These are phyloP conservation scores for Euphorbia tirucalli DNA, from an alignment of 345 rosid species.

Conservation along the genomic window DNA sequence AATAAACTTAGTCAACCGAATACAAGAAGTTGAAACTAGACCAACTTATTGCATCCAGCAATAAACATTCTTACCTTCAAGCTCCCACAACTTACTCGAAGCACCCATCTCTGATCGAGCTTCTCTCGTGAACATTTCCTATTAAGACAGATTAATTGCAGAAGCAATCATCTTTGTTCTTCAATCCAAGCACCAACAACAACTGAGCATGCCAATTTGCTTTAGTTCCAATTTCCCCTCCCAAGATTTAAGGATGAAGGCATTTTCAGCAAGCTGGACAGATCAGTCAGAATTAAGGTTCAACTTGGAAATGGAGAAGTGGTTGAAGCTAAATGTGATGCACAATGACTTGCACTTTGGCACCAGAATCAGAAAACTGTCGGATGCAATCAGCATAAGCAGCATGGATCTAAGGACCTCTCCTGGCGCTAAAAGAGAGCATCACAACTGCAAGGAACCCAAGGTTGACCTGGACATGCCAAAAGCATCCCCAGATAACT, in stretches of 20 bases:
- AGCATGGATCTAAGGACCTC: constrained; percentile 12
- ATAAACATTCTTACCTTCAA: constrained; percentile 25
- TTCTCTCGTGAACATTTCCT: background rate
- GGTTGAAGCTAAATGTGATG: background rate
- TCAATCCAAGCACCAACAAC: background rate
- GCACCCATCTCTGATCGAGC: constrained; percentile 20
- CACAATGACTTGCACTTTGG: background rate
- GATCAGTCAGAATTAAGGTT: too few species aligned
- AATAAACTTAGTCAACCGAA: background rate
- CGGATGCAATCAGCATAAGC: constrained; percentile 5
- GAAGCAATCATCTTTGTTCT: constrained; percentile 7
- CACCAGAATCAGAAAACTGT: background rate
- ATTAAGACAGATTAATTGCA: background rate
- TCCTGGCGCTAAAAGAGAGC: constrained; percentile 12
- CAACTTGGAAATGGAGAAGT: too few species aligned
- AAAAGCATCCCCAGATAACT: background rate
- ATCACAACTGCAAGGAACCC: constrained; percentile 4
- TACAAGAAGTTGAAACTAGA: background rate
- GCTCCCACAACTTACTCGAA: constrained; percentile 18
- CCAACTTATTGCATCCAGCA: background rate
- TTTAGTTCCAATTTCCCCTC: constrained; percentile 1
- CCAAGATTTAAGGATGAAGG: constrained; percentile 4
- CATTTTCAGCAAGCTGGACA: too few species aligned
- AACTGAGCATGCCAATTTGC: background rate
- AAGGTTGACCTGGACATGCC: constrained; percentile 3